phyloP scores from a whole-genome alignment of 2,329 filamentous ascomycete species.

The Fusarium siculi region DNA sequence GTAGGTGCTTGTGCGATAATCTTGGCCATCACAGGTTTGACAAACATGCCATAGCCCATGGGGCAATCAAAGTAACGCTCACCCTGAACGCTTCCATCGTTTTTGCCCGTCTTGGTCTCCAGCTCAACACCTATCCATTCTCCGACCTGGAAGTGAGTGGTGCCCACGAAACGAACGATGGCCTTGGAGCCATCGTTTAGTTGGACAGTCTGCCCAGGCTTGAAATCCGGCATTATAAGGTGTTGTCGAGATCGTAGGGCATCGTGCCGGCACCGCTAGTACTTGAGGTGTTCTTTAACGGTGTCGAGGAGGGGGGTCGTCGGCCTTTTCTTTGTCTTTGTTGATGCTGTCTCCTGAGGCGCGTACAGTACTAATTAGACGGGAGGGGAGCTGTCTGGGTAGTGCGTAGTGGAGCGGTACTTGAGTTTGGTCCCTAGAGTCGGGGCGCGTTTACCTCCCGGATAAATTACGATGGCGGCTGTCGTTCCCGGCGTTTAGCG shows the following conservation, averaged over 20 bases:
- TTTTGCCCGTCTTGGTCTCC: conserved; percentile 84
- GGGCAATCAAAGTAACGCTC: conserved; percentile 88
- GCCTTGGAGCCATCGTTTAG: conserved; percentile 82
- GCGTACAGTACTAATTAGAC: conserved; percentile 30
- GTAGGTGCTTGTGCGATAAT: conserved; percentile 63
- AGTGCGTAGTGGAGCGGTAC: conserved; percentile 17
- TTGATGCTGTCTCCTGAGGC: conserved; percentile 37
- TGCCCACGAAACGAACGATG: conserved; percentile 83
- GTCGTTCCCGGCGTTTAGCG: conserved; percentile 27
- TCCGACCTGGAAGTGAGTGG: conserved; percentile 81
- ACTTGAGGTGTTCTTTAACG: conserved; percentile 1
- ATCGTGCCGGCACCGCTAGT: conserved; percentile 45
- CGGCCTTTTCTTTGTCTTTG: conserved; percentile 2
- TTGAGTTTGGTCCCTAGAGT: conserved; percentile 16
- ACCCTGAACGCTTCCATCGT: conserved; percentile 90
- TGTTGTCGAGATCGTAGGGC: conserved; percentile 42
- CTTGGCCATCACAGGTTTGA: conserved; percentile 76
- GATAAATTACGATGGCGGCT: conserved; percentile 46
- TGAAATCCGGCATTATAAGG: conserved; percentile 63
- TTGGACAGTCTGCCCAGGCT: conserved; percentile 78
- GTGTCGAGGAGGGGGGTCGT: background rate
- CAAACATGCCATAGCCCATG: conserved; percentile 84
- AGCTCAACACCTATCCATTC: conserved; percentile 93
- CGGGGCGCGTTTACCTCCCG: conserved; percentile 40
- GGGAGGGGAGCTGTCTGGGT: conserved; percentile 26